phyloP scores from a whole-genome alignment of 192 early-diverging fungal genomes.

The Linnemannia elongata region DNA sequence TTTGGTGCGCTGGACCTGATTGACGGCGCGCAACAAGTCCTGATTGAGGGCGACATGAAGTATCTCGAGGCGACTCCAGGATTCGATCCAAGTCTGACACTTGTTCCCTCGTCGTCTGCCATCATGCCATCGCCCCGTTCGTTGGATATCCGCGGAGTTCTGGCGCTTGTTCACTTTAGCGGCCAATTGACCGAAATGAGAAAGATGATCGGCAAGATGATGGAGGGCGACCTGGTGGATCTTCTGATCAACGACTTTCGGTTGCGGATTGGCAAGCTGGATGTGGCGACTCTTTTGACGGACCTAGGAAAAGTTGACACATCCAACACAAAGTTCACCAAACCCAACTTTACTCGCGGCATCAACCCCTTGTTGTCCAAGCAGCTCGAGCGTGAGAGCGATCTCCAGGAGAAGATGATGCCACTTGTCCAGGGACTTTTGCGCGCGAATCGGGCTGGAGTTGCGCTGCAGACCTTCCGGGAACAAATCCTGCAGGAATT shows the following conservation, averaged over 20 bases:
- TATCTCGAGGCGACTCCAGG: slow-evolving; percentile 46
- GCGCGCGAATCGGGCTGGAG: slow-evolving; percentile 75
- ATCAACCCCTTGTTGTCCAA: slow-evolving; percentile 48
- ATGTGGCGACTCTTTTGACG: slow-evolving; percentile 52
- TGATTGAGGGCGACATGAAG: slow-evolving; percentile 67
- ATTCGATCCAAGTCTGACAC: slow-evolving; percentile 47
- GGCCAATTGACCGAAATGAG: slow-evolving; percentile 76
- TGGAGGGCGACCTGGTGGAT: slow-evolving; percentile 80
- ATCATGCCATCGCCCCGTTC: slow-evolving; percentile 51
- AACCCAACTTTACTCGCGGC: slow-evolving; percentile 45
- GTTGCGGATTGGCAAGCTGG: slow-evolving; percentile 65
- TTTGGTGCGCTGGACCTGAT: slow-evolving; percentile 92
- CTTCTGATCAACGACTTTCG: slow-evolving; percentile 74
- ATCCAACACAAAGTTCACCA: slow-evolving; percentile 48
- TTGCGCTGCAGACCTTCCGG: slow-evolving; percentile 82
- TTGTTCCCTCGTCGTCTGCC: slow-evolving; percentile 57
- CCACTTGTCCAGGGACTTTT: slow-evolving; percentile 86
- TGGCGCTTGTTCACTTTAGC: slow-evolving; percentile 69
- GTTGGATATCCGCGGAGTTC: slow-evolving; percentile 73
- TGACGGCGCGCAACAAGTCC: slow-evolving; percentile 76
- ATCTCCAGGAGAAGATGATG: slow-evolving; percentile 68
- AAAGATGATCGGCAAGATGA: slow-evolving; percentile 74
- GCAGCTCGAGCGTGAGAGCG: slow-evolving; percentile 50
- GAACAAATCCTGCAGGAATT: slow-evolving; percentile 83
- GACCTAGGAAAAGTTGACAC: slow-evolving; percentile 50